phyloP scores from a whole-genome alignment of 495 filamentous ascomycete species.

The Penicillium fimorum region DNA sequence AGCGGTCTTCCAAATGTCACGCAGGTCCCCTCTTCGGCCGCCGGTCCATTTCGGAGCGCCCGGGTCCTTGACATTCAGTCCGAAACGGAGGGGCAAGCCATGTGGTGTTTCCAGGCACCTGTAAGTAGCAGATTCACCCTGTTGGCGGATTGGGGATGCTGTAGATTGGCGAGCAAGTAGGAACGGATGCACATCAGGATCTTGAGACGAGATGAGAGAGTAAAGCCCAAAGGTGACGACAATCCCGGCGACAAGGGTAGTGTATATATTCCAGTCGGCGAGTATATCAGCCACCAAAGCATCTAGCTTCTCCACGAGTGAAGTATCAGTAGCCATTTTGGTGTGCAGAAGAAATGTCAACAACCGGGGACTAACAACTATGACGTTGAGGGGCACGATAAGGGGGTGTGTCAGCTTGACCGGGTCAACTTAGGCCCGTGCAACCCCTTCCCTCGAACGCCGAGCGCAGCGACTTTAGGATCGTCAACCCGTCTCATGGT shows the following conservation, averaged over 20 bases:
- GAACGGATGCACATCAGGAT: conserved; percentile 89
- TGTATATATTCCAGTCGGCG: conserved; percentile 76
- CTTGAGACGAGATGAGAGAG: conserved; percentile 57
- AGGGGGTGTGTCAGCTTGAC: conserved; percentile 6
- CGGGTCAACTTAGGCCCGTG: conserved; percentile 27
- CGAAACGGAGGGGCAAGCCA: conserved; percentile 75
- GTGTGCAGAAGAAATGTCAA: conserved; percentile 13
- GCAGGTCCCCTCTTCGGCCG: conserved; percentile 83
- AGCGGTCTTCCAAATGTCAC: conserved; percentile 87
- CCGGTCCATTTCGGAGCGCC: conserved; percentile 76
- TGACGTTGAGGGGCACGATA: conserved; percentile 28
- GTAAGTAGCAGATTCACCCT: conserved; percentile 80
- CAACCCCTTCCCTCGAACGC: conserved; percentile 16
- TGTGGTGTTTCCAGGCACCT: conserved; percentile 78
- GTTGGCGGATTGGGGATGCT: conserved; percentile 72
- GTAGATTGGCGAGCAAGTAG: conserved; percentile 82
- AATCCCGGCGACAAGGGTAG: conserved; percentile 58
- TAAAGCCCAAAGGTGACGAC: conserved; percentile 64
- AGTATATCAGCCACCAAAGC: conserved; percentile 63
- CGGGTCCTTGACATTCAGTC: conserved; percentile 81
- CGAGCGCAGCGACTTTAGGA: conserved; percentile 17
- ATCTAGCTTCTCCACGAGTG: conserved; percentile 62
- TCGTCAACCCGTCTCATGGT: not conserved
- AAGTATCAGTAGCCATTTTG: conserved; percentile 52
- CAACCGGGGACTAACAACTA: conserved; percentile 17